Base-by-base conservation (phyloP, 371 early-diverging fungal species). In the Mucor piriformis region DNA sequence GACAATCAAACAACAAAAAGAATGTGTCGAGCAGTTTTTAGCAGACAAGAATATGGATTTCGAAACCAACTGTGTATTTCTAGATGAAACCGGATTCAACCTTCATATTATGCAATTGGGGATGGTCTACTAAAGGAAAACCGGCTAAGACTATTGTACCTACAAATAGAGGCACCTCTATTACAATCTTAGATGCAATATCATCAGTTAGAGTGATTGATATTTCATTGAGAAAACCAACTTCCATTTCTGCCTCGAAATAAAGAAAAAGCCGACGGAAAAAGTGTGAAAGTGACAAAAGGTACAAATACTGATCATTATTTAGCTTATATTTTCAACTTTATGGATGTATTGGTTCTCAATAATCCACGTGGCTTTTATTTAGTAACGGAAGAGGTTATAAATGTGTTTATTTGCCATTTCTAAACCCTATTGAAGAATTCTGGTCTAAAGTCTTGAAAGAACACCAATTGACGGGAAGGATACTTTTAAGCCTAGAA, bases 181-280 rank as follows among this genome's bases (percentile, higher is more conserved):
- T 56, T 18, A 62, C 56, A 23, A 62, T 62, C 10, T 33, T 56
- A 20, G 56, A 46, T 6, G 63, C 63, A 34, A 56, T 51, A n/a
- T 61, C 55, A 50, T 20, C 27, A 1, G 43, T 42, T 7, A 55
- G 55, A 10, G 38, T 50, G 8, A 50, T 56, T 42, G 63, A 61
- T 40, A 50, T 61, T 21, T 61, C 61, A 6, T 54, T 54, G 38
- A 54, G 50, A 49, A 61, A 54, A 32, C 55, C 61, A 44, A 43
- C n/a, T n/a, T n/a, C n/a, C n/a, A n/a, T n/a, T n/a, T 38, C 16
- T 12, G 16, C 3, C 0, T 24, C 18, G n/a, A 20, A 33, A 6
- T 6, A 16, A 20, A 49, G 32, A 49, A 49, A 24, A 24, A 38
- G 11, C 46, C 2, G 46, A 46, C 23, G 46, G 46, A 1, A 24